phyloP scores from a whole-genome alignment of 768 basidiomycete genomes.

The Baorangia bicolor region DNA sequence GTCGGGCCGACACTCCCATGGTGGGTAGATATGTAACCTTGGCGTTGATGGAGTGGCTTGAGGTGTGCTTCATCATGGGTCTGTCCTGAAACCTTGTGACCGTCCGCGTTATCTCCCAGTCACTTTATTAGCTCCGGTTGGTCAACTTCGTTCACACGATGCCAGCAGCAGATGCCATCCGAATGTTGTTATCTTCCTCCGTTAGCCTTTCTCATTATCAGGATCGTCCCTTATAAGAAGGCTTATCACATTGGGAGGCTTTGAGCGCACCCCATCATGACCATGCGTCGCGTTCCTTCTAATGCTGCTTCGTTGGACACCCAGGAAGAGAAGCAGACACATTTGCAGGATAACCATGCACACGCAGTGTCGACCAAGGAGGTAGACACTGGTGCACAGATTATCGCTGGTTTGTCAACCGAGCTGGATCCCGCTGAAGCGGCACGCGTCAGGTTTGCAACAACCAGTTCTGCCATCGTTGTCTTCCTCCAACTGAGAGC shows the following conservation, averaged over 20 bases:
- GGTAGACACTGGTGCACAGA: slow-evolving; percentile 61
- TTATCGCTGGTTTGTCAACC: slow-evolving; percentile 44
- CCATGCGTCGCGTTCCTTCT: slow-evolving; percentile 5
- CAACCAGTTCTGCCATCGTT: neutral
- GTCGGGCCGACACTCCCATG: neutral
- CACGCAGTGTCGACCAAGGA: slow-evolving; percentile 40
- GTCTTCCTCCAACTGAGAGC: neutral
- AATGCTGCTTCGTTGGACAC: slow-evolving; percentile 11
- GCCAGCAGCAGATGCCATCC: neutral
- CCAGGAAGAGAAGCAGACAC: slow-evolving; percentile 8
- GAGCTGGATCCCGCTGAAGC: slow-evolving; percentile 54
- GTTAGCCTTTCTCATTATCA: neutral
- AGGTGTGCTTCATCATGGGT: neutral
- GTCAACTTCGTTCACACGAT: slow-evolving; percentile 10
- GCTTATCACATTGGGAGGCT: no score
- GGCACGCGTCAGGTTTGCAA: slow-evolving; percentile 46
- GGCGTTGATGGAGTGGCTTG: neutral
- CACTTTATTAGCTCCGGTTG: neutral
- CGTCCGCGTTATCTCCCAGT: slow-evolving; percentile 3
- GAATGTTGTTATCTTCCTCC: neutral
- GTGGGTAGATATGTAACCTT: no score
- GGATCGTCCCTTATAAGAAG: slow-evolving; percentile 5
- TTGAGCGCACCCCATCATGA: neutral
- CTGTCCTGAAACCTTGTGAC: slow-evolving; percentile 3
- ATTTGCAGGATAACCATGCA: slow-evolving; percentile 14